These are phyloP conservation scores for Epichloe gansuensis DNA, from an alignment of 2,329 filamentous ascomycete species.

Conservation along the genomic window DNA sequence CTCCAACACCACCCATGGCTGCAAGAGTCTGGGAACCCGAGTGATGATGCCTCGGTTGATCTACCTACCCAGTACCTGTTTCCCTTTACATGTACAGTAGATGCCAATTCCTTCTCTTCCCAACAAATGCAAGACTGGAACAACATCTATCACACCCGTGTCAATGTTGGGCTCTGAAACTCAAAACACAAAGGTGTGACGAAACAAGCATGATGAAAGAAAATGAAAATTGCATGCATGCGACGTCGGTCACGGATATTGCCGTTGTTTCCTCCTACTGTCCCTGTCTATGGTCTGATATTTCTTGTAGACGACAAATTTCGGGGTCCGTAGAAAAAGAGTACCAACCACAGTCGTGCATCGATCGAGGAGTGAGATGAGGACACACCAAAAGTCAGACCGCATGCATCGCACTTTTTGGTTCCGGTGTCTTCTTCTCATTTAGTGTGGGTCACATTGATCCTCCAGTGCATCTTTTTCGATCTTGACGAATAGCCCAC, in stretches of 20 bases:
- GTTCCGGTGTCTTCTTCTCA: neutral
- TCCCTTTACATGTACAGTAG: neutral
- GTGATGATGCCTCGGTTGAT: too few species aligned
- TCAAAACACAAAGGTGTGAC: neutral
- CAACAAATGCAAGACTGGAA: neutral
- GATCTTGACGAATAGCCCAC: slow-evolving; percentile 40
- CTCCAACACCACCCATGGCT: neutral
- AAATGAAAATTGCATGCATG: neutral
- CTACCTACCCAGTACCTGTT: too few species aligned
- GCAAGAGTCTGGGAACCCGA: too few species aligned
- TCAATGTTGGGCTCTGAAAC: neutral
- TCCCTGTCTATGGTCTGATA: neutral
- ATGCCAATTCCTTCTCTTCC: neutral
- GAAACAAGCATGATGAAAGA: neutral
- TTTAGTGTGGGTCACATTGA: neutral
- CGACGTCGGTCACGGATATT: neutral
- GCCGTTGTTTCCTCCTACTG: neutral
- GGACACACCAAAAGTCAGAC: neutral
- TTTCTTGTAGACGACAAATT: neutral
- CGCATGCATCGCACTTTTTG: too few species aligned
- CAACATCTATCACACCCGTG: neutral
- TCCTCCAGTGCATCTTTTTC: slow-evolving; percentile 20
- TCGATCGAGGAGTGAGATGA: neutral
- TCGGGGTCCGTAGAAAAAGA: neutral
- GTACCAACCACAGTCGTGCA: too few species aligned